Evolutionary conservation across 1,139 yeast species (phyloP).

Genomic region (Taiozyma onychis): DNA sequence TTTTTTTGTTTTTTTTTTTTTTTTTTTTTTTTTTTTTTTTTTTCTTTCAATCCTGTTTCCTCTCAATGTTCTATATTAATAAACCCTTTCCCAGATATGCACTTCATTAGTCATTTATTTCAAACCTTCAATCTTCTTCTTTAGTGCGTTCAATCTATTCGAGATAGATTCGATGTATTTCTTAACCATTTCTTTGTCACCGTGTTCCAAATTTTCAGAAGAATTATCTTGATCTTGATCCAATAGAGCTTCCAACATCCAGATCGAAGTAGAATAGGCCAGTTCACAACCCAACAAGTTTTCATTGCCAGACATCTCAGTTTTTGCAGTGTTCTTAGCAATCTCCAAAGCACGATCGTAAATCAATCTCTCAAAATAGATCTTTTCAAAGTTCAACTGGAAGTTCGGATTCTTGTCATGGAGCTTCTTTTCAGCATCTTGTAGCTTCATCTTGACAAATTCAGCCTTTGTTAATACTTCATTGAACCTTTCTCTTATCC

Average conservation of each 20-base stretch:
- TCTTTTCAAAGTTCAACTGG: conserved; percentile 18
- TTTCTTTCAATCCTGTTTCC: neutral
- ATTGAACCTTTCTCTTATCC: conserved; percentile 87
- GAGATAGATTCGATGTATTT: conserved; percentile 73
- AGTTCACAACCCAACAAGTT: conserved; percentile 73
- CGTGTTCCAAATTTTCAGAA: conserved; percentile 45
- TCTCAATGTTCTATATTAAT: neutral
- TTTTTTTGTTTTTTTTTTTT: too few species aligned
- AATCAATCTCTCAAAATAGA: conserved; percentile 76
- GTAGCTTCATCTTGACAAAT: conserved; percentile 43
- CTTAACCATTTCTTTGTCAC: conserved; percentile 70
- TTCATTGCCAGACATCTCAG: conserved; percentile 44
- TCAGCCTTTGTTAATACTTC: conserved; percentile 89
- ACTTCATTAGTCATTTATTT: neutral
- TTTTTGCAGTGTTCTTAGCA: conserved; percentile 85
- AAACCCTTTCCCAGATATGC: neutral
- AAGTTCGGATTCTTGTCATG: conserved; percentile 8
- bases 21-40: neutral
- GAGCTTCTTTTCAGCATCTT: conserved; percentile 40
- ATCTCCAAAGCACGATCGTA: conserved; percentile 93
- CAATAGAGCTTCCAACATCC: conserved; percentile 89
- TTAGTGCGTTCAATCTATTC: conserved; percentile 55
- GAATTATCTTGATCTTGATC: conserved; percentile 42
- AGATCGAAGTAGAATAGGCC: conserved; percentile 84
- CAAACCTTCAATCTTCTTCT: conserved; percentile 17